phyloP scores from a whole-genome alignment of 345 rosid genomes.

The Aquilaria sinensis region DNA sequence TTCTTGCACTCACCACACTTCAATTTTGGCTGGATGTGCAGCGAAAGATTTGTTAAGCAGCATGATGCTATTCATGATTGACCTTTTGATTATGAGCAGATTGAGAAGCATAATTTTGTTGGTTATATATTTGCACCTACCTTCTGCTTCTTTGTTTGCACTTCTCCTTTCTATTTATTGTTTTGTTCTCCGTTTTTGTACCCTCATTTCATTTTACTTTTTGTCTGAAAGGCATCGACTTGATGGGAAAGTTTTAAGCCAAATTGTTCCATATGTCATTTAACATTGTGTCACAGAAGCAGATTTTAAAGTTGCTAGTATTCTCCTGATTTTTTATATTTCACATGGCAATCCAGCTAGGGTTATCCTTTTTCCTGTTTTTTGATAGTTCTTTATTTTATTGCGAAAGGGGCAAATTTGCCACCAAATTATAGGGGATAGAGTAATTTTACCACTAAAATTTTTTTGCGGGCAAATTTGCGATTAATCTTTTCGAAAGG shows the following conservation, averaged over 20 bases:
- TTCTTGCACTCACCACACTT: neutral
- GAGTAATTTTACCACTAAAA: no score
- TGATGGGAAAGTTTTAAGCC: no score
- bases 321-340: no score
- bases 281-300: neutral
- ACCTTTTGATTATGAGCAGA: neutral
- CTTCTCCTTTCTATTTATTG: no score
- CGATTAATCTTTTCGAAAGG: no score
- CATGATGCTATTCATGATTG: neutral
- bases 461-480: no score
- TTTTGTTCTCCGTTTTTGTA: constrained; percentile 6
- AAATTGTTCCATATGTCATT: neutral
- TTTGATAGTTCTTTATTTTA: constrained; percentile 1
- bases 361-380: constrained; percentile 22
- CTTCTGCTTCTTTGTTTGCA: neutral
- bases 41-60: neutral
- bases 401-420: no score
- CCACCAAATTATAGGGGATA: no score
- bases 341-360: constrained; percentile 11
- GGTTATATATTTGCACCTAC: neutral
- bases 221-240: no score
- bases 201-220: neutral
- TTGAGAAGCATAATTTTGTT: neutral
- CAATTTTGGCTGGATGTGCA: neutral
- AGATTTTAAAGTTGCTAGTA: no score